phyloP scores from a whole-genome alignment of 2,329 filamentous ascomycete genomes.

The Fusarium sp. region DNA sequence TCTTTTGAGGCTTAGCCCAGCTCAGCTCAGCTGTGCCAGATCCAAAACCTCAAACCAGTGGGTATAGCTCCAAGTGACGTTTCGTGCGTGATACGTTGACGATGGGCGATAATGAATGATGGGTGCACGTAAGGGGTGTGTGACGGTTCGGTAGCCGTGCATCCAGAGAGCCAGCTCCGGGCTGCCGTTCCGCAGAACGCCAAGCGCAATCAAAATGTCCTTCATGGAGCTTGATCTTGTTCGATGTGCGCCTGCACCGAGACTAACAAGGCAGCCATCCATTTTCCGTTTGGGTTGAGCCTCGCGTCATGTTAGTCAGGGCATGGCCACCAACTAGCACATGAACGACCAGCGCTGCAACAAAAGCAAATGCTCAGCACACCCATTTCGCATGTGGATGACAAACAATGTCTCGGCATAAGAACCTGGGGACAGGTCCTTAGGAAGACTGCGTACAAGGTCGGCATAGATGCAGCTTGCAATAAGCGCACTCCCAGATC shows the following conservation, averaged over 20 bases:
- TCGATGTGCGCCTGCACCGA: conserved; percentile 29
- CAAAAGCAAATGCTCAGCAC: conserved; percentile 15
- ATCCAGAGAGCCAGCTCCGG: conserved; percentile 42
- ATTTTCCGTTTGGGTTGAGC: conserved; percentile 27
- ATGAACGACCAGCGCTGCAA: conserved; percentile 28
- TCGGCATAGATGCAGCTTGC: conserved; percentile 73
- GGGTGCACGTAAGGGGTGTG: conserved; percentile 36
- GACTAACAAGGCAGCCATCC: conserved; percentile 31
- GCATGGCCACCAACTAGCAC: conserved; percentile 27
- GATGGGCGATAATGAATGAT: conserved; percentile 17
- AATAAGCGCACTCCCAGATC: conserved; percentile 76
- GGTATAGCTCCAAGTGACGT: conserved; percentile 29
- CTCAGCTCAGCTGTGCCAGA: conserved; percentile 21
- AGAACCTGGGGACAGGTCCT: conserved; percentile 19
- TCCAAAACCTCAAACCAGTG: conserved; percentile 23
- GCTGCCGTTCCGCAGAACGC: conserved; percentile 38
- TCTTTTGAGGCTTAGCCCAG: conserved; percentile 29
- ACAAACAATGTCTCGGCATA: conserved; percentile 33
- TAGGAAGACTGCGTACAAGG: conserved; percentile 61
- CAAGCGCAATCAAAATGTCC: conserved; percentile 36
- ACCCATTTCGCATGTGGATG: conserved; percentile 27
- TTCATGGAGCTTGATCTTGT: conserved; percentile 31
- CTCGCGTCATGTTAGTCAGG: conserved; percentile 41
- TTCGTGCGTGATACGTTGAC: conserved; percentile 14
- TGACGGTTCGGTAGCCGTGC: conserved; percentile 33